Percentiles rank a stretch among this genome's conserved stretches.
These are phyloP conservation scores for Hansfordia pulvinata DNA, from an alignment of 2,329 filamentous ascomycete species.

Conservation along the genomic window DNA sequence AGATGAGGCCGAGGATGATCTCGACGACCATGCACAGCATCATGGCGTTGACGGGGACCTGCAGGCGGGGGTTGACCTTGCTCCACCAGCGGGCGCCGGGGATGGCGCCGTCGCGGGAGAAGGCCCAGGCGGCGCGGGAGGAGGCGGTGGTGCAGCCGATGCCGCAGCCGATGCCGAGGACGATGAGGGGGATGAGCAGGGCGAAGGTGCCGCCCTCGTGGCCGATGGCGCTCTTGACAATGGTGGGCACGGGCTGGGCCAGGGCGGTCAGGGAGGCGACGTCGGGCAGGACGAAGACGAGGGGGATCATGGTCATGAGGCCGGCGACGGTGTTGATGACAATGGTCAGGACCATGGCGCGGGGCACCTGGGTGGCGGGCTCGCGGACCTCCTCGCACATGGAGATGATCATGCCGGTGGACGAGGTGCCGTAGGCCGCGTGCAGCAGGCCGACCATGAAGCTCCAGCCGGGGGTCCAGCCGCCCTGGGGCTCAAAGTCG, in stretches of 20 bases:
- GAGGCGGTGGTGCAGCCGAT: constrained; percentile 57
- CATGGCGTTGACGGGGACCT: constrained; percentile 58
- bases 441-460: constrained; percentile 62
- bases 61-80: constrained; percentile 44
- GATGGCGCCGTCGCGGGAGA: constrained; percentile 57
- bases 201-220: constrained; percentile 46
- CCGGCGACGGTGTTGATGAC: constrained; percentile 53
- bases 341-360: constrained; percentile 58
- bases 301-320: constrained; percentile 53
- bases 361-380: constrained; percentile 54
- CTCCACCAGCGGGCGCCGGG: constrained; percentile 49
- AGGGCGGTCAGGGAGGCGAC: constrained; percentile 38
- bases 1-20: constrained; percentile 50
- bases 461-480: constrained; percentile 59
- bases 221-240: constrained; percentile 49
- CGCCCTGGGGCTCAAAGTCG: constrained; percentile 55
- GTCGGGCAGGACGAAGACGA: constrained; percentile 57
- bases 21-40: constrained; percentile 56
- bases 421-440: constrained; percentile 61
- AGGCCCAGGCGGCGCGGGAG: constrained; percentile 56
- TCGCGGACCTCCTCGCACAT: constrained; percentile 63
- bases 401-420: constrained; percentile 67
- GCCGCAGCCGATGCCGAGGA: constrained; percentile 53
- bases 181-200: constrained; percentile 49
- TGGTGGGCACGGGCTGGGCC: constrained; percentile 49